Percentiles rank a stretch among this genome's conserved stretches.
phyloP scores from a whole-genome alignment of 345 rosid species.

The Excoecaria cochinchinensis region DNA sequence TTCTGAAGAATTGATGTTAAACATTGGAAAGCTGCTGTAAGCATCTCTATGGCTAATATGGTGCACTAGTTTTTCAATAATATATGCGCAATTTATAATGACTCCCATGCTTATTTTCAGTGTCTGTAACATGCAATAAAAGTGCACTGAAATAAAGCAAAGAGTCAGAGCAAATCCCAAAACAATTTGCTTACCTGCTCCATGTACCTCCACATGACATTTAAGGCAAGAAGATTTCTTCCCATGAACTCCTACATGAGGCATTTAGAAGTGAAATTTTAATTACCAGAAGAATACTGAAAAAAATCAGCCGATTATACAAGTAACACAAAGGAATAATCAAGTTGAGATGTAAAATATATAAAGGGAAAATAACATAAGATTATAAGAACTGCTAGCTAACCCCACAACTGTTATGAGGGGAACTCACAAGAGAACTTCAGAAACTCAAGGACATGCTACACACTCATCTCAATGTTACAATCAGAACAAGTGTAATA shows the following conservation, averaged over 20 bases:
- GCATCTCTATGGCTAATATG: not conserved
- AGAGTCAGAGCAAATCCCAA: not conserved
- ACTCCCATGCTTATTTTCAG: not conserved
- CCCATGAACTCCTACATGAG: conserved; percentile 93
- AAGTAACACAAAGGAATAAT: not conserved
- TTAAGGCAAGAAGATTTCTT: conserved; percentile 84
- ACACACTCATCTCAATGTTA: too few species aligned
- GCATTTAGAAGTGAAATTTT: conserved; percentile 6
- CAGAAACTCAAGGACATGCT: too few species aligned
- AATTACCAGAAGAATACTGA: conserved; percentile 3
- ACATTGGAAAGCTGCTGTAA: not conserved
- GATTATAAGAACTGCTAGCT: not conserved
- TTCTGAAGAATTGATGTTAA: not conserved
- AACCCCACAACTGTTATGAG: not conserved
- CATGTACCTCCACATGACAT: conserved; percentile 98
- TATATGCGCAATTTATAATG: not conserved
- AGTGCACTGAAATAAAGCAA: not conserved
- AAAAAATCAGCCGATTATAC: not conserved
- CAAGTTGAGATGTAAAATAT: not conserved
- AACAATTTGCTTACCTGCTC: conserved; percentile 61
- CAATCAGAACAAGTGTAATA: too few species aligned
- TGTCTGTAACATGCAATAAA: not conserved
- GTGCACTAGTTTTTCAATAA: not conserved
- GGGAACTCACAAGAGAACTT: not conserved
- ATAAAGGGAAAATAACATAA: not conserved